Conservation (phyloP, 129 eudicot genomes). For the Rutidosis leptorrhynchoides region DNA sequence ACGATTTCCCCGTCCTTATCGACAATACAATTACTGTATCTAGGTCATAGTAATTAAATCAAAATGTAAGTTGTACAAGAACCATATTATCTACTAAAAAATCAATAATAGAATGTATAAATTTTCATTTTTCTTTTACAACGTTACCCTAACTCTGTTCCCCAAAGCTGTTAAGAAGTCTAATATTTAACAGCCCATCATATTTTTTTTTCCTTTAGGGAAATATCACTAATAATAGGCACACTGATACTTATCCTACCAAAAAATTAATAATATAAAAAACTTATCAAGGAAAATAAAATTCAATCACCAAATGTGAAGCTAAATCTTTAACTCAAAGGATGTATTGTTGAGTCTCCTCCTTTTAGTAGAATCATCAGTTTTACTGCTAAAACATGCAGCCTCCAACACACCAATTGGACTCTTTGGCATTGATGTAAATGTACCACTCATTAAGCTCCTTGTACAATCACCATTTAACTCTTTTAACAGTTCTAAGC, state of each 20-base stretch:
- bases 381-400: slow-evolving; percentile 40
- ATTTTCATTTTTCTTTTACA: neutral
- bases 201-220: neutral
- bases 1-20: neutral
- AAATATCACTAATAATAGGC: neutral
- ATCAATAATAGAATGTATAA: neutral
- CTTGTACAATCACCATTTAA: slow-evolving; percentile 23
- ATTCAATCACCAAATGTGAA: slow-evolving; percentile 27
- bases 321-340: slow-evolving; percentile 26
- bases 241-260: slow-evolving; percentile 1
- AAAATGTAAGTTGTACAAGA: neutral
- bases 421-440: slow-evolving; percentile 42
- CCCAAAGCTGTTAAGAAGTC: slow-evolving; percentile 46
- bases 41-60: neutral
- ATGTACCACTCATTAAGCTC: slow-evolving; percentile 26
- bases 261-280: slow-evolving; percentile 33
- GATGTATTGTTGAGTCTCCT: slow-evolving; percentile 39
- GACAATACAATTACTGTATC: neutral
- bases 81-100: neutral
- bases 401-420: slow-evolving; percentile 57
- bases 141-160: slow-evolving; percentile 11
- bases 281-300: slow-evolving; percentile 39
- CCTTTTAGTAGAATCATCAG: slow-evolving; percentile 37
- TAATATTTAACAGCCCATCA: slow-evolving; percentile 47
- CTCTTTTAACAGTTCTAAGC: slow-evolving; percentile 37